Evolutionary conservation across 2,329 filamentous ascomycete species (phyloP).

Genomic region (Aspergillus bombycis): DNA sequence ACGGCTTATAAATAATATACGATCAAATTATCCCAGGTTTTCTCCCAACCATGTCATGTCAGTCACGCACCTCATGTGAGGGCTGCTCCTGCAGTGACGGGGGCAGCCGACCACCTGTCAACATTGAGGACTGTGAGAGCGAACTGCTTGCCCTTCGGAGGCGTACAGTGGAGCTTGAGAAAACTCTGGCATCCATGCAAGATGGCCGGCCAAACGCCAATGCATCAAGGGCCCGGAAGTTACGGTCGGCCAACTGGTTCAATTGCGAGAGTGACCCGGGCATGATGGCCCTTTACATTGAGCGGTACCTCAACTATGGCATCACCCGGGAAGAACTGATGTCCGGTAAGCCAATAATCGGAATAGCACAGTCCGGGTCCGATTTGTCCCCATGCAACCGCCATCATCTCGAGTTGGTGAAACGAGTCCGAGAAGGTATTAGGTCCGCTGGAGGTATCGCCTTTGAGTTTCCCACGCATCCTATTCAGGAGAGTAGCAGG

Average conservation of each 20-base stretch:
- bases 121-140: constrained; percentile 47
- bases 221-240: constrained; percentile 26
- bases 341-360: constrained; percentile 55
- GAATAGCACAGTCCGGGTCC: constrained; percentile 57
- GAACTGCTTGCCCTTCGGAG: constrained; percentile 43
- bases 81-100: constrained; percentile 37
- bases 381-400: constrained; percentile 56
- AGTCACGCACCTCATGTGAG: constrained; percentile 33
- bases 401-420: constrained; percentile 53
- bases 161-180: constrained; percentile 43
- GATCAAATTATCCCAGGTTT: neutral
- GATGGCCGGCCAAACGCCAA: constrained; percentile 15
- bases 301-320: constrained; percentile 56
- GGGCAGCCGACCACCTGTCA: constrained; percentile 24
- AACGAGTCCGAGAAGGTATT: constrained; percentile 56
- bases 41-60: constrained; percentile 20
- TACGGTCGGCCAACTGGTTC: constrained; percentile 52
- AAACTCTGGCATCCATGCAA: constrained; percentile 34
- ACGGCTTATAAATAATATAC: neutral
- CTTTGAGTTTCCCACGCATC: constrained; percentile 57
- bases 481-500: constrained; percentile 54
- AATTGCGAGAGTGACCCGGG: constrained; percentile 46
- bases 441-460: constrained; percentile 53
- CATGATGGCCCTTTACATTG: constrained; percentile 53
- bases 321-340: constrained; percentile 54